Evolutionary conservation across 495 filamentous ascomycete genomes (phyloP), one percentile per base, ranked within the genome.

Genomic region (Paragyromitra xinjiangensis): DNA sequence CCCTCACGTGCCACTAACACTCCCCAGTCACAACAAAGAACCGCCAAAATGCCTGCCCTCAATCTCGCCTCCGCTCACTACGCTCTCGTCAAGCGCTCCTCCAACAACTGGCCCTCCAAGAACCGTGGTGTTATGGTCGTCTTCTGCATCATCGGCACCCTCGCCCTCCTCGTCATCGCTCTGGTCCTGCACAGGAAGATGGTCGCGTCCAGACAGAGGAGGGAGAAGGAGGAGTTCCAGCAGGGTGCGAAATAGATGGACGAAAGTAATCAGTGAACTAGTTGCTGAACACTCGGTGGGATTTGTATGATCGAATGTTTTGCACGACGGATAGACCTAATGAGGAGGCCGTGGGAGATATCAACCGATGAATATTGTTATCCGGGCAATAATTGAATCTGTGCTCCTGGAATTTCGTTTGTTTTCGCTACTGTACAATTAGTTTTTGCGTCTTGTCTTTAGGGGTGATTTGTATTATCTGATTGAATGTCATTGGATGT

Each of bases 101-200:
- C 81, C 64, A 88, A 87, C 84, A 71, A 37, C 62, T 90, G 85
- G 83, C 83, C 87, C 48, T 77, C 74, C 37, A 74, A 84, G 61
- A 86, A 90, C 82, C 81, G 85, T 24, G 88, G 88, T 83, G 87
- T 89, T 77, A 85, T 89, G 55, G 84, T 88, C 78, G 88, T 89
- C 59, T 89, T 90, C 85, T 87, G 85, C 81, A 87, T 90, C 73
- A 85, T 89, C 74, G 87, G 85, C 80, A 75, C 88, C 63, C 87
- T 90, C 79, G 85, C 61, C 58, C 72, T 86, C 69, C 84, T 86
- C 68, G 80, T 90, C 51, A 71, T 86, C 58, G 67, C 68, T 12
- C 83, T 90, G 42, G 84, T 83, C 80, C 84, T 88, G 78, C 82
- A 83, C 75, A 87, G 85, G 82, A 80, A 81, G 78, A 5, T 87